A percentile compares a stretch with the other conserved stretches of the same genome.
phyloP scores from a whole-genome alignment of 2,329 filamentous ascomycete genomes.

The Ascochyta viciae-villosae region DNA sequence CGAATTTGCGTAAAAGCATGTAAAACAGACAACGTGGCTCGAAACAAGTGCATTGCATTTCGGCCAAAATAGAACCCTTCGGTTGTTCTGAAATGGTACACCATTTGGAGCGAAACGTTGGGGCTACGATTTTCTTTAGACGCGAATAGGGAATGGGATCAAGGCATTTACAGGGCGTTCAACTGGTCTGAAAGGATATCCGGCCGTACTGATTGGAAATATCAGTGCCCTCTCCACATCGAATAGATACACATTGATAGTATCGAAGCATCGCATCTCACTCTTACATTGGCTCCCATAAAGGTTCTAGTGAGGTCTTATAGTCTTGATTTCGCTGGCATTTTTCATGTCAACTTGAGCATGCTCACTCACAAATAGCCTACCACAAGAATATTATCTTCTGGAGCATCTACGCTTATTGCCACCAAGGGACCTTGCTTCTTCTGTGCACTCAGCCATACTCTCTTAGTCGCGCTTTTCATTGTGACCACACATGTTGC shows the following conservation, averaged over 20 bases:
- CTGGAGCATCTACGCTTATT: no score
- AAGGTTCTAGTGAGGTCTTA: neutral
- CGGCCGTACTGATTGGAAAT: neutral
- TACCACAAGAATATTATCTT: no score
- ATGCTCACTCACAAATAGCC: no score
- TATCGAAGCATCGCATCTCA: conserved; percentile 7
- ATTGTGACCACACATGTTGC: no score
- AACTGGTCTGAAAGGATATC: neutral
- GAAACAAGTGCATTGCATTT: neutral
- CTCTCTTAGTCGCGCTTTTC: no score
- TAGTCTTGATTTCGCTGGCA: no score
- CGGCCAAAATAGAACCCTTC: neutral
- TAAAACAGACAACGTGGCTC: neutral
- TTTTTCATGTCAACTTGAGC: neutral
- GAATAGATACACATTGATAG: neutral
- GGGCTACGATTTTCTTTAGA: conserved; percentile 15
- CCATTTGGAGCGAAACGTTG: neutral
- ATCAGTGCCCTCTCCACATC: neutral
- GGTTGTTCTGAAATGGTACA: neutral
- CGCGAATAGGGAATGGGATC: conserved; percentile 1
- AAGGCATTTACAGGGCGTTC: conserved; percentile 14
- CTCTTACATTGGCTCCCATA: neutral
- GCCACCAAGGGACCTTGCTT: no score
- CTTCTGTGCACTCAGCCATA: no score
- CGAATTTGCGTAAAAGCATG: conserved; percentile 26